These are phyloP conservation scores for Xylaria cubensis DNA, from an alignment of 495 filamentous ascomycete species.

Conservation along the genomic window DNA sequence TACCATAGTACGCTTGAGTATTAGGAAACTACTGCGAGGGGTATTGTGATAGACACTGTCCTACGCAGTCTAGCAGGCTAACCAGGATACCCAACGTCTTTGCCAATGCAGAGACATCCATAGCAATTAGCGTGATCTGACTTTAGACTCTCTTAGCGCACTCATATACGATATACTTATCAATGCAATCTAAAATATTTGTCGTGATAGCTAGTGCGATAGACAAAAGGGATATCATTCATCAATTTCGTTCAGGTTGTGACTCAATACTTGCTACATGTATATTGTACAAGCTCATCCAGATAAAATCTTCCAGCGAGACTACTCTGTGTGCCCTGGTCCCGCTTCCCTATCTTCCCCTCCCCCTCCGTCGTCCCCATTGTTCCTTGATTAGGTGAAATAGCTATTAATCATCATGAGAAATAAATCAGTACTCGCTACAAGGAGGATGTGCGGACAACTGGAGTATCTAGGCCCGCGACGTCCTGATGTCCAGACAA, in stretches of 20 bases:
- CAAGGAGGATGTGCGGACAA: background rate
- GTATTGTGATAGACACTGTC: too few species aligned
- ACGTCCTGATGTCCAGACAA: background rate
- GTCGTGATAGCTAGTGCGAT: background rate
- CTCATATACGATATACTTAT: background rate
- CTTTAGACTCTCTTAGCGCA: too few species aligned
- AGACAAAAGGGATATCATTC: background rate
- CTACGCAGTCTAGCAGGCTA: too few species aligned
- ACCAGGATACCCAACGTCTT: too few species aligned
- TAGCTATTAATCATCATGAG: background rate
- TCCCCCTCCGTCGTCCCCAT: background rate
- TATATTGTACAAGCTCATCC: constrained; percentile 8
- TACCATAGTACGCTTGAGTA: too few species aligned
- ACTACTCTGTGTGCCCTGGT: background rate
- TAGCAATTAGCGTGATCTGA: background rate
- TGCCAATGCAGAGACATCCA: background rate
- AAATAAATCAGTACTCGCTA: background rate
- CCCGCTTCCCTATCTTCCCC: background rate
- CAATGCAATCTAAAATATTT: background rate
- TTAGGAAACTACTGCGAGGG: too few species aligned
- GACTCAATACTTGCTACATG: constrained; percentile 3
- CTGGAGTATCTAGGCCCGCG: background rate
- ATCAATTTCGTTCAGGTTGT: background rate
- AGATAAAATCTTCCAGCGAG: background rate
- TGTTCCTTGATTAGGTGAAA: background rate